A percentile compares a stretch with the other conserved stretches of the same genome.
Conservation (phyloP, 1,139 yeast species). For the Pneumocystis oryctolagi region DNA sequence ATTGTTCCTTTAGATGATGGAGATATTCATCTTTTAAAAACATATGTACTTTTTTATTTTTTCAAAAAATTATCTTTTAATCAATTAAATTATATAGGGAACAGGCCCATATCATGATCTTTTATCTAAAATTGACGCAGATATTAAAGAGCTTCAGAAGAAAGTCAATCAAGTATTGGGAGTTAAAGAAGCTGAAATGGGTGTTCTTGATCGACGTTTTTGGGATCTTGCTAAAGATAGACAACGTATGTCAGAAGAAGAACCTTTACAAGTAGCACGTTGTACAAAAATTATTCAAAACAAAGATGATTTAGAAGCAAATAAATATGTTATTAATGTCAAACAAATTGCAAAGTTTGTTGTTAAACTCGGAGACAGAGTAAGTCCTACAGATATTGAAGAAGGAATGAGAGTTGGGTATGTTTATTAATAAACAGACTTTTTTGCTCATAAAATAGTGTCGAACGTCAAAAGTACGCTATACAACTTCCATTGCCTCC, state of each 20-base stretch:
- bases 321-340: constrained; percentile 87
- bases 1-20: constrained; percentile 85
- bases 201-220: constrained; percentile 82
- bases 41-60: constrained; percentile 35
- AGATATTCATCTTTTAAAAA: constrained; percentile 89
- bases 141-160: constrained; percentile 64
- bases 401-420: constrained; percentile 96
- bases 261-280: constrained; percentile 93
- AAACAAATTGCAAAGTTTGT: constrained; percentile 94
- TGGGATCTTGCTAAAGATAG: constrained; percentile 98
- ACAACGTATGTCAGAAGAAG: constrained; percentile 84
- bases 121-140: constrained; percentile 70
- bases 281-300: constrained; percentile 88
- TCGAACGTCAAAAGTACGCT: constrained; percentile 90
- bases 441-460: constrained; percentile 23
- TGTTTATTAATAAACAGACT: background rate
- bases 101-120: constrained; percentile 87
- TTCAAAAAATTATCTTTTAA: background rate
- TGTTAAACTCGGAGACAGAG: constrained; percentile 89
- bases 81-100: constrained; percentile 31
- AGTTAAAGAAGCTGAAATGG: constrained; percentile 69
- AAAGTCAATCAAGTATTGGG: constrained; percentile 54
- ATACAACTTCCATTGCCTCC: constrained; percentile 96
- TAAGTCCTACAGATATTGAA: constrained; percentile 95
- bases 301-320: constrained; percentile 56